Percentiles rank a stretch among this genome's conserved stretches.
Conservation (phyloP, 2,329 filamentous ascomycete genomes). For the Sporothrix luriei region DNA sequence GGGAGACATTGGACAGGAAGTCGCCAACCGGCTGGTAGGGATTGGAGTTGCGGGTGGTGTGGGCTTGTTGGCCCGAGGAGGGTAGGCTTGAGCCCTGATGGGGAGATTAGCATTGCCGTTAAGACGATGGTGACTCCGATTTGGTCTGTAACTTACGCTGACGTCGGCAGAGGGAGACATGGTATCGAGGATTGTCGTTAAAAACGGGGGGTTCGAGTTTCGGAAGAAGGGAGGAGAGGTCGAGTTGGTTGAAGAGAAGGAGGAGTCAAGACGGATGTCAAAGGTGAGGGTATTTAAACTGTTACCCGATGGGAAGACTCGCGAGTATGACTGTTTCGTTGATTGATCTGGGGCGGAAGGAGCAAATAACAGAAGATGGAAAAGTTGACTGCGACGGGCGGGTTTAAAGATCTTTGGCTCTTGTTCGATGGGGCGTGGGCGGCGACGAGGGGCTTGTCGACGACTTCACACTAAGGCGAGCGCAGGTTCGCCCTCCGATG, state of each 20-base stretch:
- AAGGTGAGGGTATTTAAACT: neutral
- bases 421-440: slow-evolving; percentile 5
- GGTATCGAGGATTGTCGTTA: slow-evolving; percentile 16
- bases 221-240: neutral
- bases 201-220: neutral
- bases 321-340: slow-evolving; percentile 18
- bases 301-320: neutral
- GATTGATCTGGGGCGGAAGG: neutral
- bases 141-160: slow-evolving; percentile 29
- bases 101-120: neutral
- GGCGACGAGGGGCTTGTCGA: slow-evolving; percentile 20
- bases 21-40: slow-evolving; percentile 73
- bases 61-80: slow-evolving; percentile 4
- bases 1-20: slow-evolving; percentile 71
- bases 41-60: slow-evolving; percentile 35
- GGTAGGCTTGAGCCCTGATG: slow-evolving; percentile 34
- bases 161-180: slow-evolving; percentile 37
- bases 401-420: neutral
- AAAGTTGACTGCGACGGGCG: slow-evolving; percentile 28
- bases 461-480: slow-evolving; percentile 3
- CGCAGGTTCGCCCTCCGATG: slow-evolving; percentile 31
- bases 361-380: neutral
- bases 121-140: neutral
- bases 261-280: neutral
- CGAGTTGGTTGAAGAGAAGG: neutral